phyloP scores from a whole-genome alignment of 2,329 filamentous ascomycete genomes.

The Huntiella savannae region DNA sequence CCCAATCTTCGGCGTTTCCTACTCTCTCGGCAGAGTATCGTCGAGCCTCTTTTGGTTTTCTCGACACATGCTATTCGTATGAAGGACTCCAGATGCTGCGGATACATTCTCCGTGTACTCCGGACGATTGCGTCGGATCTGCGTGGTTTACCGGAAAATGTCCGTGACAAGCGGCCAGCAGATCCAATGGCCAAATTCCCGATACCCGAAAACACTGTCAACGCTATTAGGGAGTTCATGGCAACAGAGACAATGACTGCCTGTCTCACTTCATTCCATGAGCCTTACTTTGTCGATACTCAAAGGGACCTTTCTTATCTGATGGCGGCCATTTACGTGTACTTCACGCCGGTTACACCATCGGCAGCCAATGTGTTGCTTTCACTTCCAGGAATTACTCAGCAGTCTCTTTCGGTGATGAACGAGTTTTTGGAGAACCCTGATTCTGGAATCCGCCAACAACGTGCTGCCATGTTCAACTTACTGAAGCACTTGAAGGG shows the following conservation, averaged over 20 bases:
- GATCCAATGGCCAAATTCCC: conserved; percentile 21
- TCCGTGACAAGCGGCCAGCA: conserved; percentile 11
- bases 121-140: conserved; percentile 73
- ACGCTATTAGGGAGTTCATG: conserved; percentile 73
- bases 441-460: conserved; percentile 47
- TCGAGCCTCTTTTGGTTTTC: conserved; percentile 80
- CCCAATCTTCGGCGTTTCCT: conserved; percentile 65
- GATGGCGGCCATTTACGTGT: conserved; percentile 67
- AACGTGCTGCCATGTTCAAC: conserved; percentile 65
- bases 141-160: conserved; percentile 8
- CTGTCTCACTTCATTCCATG: conserved; percentile 76
- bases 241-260: conserved; percentile 75
- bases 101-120: conserved; percentile 70
- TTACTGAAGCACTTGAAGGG: conserved; percentile 73
- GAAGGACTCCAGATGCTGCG: conserved; percentile 74
- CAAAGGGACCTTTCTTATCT: conserved; percentile 80
- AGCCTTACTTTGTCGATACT: conserved; percentile 89
- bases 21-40: conserved; percentile 54
- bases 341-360: conserved; percentile 49
- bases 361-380: conserved; percentile 63
- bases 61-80: conserved; percentile 79
- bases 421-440: conserved; percentile 41
- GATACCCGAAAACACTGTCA: conserved; percentile 34
- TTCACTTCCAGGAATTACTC: conserved; percentile 57
- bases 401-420: conserved; percentile 45